Evolutionary conservation across 139 green algal genomes (phyloP).

Genomic region (Edaphochlamys debaryana): DNA sequence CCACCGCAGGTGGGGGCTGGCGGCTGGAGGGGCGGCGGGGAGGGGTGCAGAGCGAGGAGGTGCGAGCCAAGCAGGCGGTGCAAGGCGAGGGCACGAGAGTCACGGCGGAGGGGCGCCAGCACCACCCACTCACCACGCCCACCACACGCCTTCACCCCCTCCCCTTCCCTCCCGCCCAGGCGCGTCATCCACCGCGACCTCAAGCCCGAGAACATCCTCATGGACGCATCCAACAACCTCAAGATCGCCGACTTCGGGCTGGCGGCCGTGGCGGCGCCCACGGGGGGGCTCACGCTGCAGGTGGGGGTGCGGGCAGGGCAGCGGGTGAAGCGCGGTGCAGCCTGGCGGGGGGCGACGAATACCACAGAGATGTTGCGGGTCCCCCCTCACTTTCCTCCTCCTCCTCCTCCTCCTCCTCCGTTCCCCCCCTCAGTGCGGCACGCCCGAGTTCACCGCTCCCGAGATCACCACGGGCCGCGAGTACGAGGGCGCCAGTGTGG

Average conservation of each 20-base stretch:
- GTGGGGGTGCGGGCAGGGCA: neutral
- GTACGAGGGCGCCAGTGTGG: conserved; percentile 57
- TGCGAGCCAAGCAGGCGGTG: neutral
- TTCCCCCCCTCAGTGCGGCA: conserved; percentile 52
- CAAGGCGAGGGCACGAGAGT: too few species aligned
- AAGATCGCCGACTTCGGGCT: conserved; percentile 85
- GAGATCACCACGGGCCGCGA: conserved; percentile 68
- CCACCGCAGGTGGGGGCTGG: conserved; percentile 63
- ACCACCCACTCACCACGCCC: too few species aligned
- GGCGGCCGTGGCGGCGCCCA: conserved; percentile 67
- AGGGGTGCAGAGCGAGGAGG: neutral
- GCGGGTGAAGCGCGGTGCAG: neutral
- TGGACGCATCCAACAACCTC: conserved; percentile 69
- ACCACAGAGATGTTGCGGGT: too few species aligned
- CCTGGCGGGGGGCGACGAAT: neutral
- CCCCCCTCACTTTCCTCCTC: neutral
- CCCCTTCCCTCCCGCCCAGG: conserved; percentile 20
- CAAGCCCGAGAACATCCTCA: conserved; percentile 86
- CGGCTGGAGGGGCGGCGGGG: neutral
- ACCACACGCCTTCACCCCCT: neutral
- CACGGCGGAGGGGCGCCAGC: too few species aligned
- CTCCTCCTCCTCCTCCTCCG: neutral
- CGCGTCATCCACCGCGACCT: conserved; percentile 79
- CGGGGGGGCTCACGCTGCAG: conserved; percentile 47
- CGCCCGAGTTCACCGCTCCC: conserved; percentile 74